phyloP scores from a whole-genome alignment of 169 alveolate genomes.

The Eimeria maxima region DNA sequence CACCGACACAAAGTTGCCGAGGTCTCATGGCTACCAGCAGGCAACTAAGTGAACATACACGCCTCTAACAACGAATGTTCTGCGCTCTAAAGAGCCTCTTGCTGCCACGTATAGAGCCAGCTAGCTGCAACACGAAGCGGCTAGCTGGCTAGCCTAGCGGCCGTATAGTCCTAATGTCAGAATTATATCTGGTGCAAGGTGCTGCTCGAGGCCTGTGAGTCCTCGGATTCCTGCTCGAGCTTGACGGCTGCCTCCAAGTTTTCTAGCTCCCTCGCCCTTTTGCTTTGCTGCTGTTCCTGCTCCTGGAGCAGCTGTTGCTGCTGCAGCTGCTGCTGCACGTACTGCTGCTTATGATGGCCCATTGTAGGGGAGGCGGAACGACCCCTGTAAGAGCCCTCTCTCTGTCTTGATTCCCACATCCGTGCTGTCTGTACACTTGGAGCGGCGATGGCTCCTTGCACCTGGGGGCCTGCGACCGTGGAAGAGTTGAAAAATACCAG shows the following conservation, averaged over 20 bases:
- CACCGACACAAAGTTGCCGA: no score
- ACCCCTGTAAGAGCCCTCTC: neutral
- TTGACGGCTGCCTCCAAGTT: slow-evolving; percentile 13
- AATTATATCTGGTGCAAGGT: neutral
- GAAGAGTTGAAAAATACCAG: neutral
- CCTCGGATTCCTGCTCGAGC: neutral
- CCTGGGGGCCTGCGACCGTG: no score
- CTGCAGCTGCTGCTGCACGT: neutral
- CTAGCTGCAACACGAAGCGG: no score
- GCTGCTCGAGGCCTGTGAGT: slow-evolving; percentile 12
- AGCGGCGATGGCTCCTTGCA: no score
- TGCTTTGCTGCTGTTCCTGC: slow-evolving; percentile 15
- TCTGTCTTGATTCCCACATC: slow-evolving; percentile 32
- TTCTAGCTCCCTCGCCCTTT: neutral
- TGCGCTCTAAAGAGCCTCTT: no score
- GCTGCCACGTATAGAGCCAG: no score
- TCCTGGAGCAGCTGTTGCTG: neutral
- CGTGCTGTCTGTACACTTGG: slow-evolving; percentile 40
- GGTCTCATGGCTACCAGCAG: no score
- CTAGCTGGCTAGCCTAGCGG: no score
- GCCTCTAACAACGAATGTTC: no score
- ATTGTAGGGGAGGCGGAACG: slow-evolving; percentile 59
- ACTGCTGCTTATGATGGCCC: neutral
- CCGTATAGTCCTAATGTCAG: no score
- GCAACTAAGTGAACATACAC: no score